Conservation (phyloP, 1,139 yeast genomes). For the Ashbya aceris region DNA sequence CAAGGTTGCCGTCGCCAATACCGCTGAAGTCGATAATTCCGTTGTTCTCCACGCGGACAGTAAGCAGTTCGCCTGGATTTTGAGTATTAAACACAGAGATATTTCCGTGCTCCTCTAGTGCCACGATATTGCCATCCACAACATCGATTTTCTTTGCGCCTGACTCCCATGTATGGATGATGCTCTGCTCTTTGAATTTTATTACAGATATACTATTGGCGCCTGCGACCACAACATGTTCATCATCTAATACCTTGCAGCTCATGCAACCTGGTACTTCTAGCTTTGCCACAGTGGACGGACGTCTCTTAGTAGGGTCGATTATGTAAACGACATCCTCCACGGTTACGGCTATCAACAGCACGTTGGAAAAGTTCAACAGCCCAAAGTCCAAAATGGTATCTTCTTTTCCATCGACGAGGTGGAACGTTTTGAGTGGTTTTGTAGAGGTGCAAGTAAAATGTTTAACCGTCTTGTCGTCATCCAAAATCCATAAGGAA, state of each 20-base stretch:
- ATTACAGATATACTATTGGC: conserved; percentile 15
- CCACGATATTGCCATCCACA: conserved; percentile 15
- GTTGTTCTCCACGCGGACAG: conserved; percentile 17
- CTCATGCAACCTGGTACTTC: conserved; percentile 15
- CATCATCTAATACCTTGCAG: conserved; percentile 17
- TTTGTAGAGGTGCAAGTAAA: conserved; percentile 22
- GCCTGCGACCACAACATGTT: conserved; percentile 18
- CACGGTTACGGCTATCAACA: conserved; percentile 15
- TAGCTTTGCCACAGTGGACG: conserved; percentile 20
- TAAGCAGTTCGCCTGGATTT: conserved; percentile 11
- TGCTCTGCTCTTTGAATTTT: conserved; percentile 12
- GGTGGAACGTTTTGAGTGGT: conserved; percentile 27
- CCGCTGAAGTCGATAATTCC: conserved; percentile 22
- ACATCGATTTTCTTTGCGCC: conserved; percentile 16
- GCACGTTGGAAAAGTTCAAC: conserved; percentile 12
- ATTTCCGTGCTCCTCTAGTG: conserved; percentile 16
- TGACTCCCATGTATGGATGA: conserved; percentile 17
- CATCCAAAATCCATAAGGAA: conserved; percentile 26
- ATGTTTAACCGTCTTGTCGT: conserved; percentile 26
- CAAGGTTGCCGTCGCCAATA: conserved; percentile 11
- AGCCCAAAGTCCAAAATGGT: conserved; percentile 23
- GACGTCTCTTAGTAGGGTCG: conserved; percentile 29
- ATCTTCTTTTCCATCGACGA: conserved; percentile 26
- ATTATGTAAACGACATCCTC: conserved; percentile 22
- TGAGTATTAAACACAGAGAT: conserved; percentile 15